phyloP scores from a whole-genome alignment of 805 yeast species.

The Hemisphaericaspora nanyangensis region DNA sequence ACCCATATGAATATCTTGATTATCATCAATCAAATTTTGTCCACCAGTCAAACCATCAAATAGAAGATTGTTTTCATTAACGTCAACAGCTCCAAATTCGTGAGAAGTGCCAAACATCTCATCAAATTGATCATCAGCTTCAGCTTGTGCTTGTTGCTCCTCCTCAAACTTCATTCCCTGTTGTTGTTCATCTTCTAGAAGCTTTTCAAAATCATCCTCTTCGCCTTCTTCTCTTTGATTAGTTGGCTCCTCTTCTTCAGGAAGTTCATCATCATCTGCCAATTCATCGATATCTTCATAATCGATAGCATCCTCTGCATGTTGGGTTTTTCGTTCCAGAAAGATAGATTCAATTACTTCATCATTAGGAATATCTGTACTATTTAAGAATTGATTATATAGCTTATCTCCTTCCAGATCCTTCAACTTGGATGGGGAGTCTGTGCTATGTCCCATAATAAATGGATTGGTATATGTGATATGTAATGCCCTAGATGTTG shows the following conservation, averaged over 20 bases:
- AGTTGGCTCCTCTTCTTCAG: constrained; percentile 22
- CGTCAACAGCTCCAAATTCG: constrained; percentile 17
- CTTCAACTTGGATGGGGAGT: background rate
- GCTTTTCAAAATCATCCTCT: constrained; percentile 20
- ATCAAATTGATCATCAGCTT: constrained; percentile 39
- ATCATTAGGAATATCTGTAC: constrained; percentile 32
- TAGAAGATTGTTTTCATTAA: constrained; percentile 15
- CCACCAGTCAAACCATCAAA: constrained; percentile 13
- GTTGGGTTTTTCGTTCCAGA: constrained; percentile 44
- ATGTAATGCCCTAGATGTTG: too few relatives aligned
- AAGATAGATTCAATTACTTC: constrained; percentile 37
- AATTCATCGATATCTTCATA: constrained; percentile 92
- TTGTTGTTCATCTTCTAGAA: constrained; percentile 12
- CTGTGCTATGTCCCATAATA: constrained; percentile 7
- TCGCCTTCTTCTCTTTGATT: constrained; percentile 5
- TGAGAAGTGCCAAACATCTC: constrained; percentile 31
- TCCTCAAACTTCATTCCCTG: constrained; percentile 12
- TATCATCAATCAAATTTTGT: constrained; percentile 3
- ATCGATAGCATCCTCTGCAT: constrained; percentile 90
- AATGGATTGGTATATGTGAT: too few relatives aligned
- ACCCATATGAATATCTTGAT: constrained; percentile 18
- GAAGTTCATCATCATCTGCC: constrained; percentile 74
- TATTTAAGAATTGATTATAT: constrained; percentile 15
- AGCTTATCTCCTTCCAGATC: constrained; percentile 11
- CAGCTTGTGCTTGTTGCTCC: constrained; percentile 21